Evolutionary conservation across 495 filamentous ascomycete species (phyloP), one percentile per base, ranked within the genome.

Genomic region (Bacidia gigantensis): DNA sequence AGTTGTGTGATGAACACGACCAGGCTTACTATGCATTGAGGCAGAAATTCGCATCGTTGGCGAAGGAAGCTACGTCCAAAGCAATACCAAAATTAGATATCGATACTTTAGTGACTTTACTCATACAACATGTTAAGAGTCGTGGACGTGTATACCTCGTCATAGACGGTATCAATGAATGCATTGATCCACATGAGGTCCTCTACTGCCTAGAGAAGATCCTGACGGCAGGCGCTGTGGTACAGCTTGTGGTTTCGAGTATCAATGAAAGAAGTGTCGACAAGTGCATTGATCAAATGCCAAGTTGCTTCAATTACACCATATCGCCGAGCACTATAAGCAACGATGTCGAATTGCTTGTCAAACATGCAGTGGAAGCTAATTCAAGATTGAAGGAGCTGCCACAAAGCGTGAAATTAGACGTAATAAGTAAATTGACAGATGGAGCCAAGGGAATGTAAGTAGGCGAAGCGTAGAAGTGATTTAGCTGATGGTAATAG

Each of bases 251-350:
- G 35, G 29, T 55, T 3, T 55, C 53, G 24, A 55, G 53, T 45
- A 55, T 55, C 11, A 55, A 55, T 26, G 53, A 55, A 20, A 55
- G 49, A 35, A 47, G 26, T 14, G 51, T 55, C 20, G 53, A 55
- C 23, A 22, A 22, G 11, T 18, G 39, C 21, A 23, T 55, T 29
- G 38, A 55, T 40, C 26, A 24, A 17, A 26, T 55, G 32, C 53
- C 53, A 14, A 55, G 51, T 12, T 2, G 43, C 23, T 11, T 23
- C 21, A 25, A n/a, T 14, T 35, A 25, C 29, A 32, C 48, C 21
- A 1, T 55, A 11, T 12, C 14, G 18, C 46, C 46, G 21, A 14
- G n/a, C 18, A 38, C 38, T 26, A 43, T 55, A 20, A 41, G 38
- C 23, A n/a, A 45, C 22, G 53, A 55, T 24, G 45, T 55, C 23